phyloP scores from a whole-genome alignment of 2,329 filamentous ascomycete genomes.

The Rhexocercosporidium sp. region DNA sequence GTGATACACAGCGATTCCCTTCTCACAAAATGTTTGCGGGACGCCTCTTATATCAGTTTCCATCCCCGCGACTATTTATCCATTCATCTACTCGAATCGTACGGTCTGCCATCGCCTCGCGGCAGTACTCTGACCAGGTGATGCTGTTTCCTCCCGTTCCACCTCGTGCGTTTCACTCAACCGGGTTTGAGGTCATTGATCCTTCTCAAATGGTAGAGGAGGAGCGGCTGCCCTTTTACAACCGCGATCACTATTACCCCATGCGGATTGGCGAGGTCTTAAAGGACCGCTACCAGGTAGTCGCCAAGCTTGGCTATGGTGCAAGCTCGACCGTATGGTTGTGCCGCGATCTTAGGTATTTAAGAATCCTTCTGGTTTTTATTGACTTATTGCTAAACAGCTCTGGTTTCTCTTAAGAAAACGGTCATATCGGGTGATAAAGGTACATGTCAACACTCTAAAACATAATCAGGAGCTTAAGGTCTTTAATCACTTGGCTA shows the following conservation, averaged over 20 bases:
- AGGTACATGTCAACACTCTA: slow-evolving; percentile 22
- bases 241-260: slow-evolving; percentile 28
- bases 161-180: slow-evolving; percentile 18
- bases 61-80: slow-evolving; percentile 14
- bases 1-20: neutral
- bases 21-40: slow-evolving; percentile 23
- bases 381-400: slow-evolving; percentile 15
- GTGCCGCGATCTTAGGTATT: slow-evolving; percentile 43
- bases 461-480: slow-evolving; percentile 26
- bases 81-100: slow-evolving; percentile 17
- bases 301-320: slow-evolving; percentile 31
- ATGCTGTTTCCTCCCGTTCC: slow-evolving; percentile 3
- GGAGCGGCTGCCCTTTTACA: slow-evolving; percentile 27
- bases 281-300: slow-evolving; percentile 29
- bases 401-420: slow-evolving; percentile 17
- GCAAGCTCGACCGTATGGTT: slow-evolving; percentile 45
- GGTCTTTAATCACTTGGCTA: slow-evolving; percentile 20
- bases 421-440: slow-evolving; percentile 21
- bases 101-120: slow-evolving; percentile 18
- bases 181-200: slow-evolving; percentile 25
- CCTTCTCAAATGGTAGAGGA: slow-evolving; percentile 24
- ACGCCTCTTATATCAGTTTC: slow-evolving; percentile 20
- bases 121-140: slow-evolving; percentile 4
- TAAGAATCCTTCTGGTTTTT: slow-evolving; percentile 10
- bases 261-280: slow-evolving; percentile 27